Evolutionary conservation across 2,329 filamentous ascomycete species (phyloP), one percentile per base, ranked within the genome.

Genomic region (Neoscytalidium dimidiatum): DNA sequence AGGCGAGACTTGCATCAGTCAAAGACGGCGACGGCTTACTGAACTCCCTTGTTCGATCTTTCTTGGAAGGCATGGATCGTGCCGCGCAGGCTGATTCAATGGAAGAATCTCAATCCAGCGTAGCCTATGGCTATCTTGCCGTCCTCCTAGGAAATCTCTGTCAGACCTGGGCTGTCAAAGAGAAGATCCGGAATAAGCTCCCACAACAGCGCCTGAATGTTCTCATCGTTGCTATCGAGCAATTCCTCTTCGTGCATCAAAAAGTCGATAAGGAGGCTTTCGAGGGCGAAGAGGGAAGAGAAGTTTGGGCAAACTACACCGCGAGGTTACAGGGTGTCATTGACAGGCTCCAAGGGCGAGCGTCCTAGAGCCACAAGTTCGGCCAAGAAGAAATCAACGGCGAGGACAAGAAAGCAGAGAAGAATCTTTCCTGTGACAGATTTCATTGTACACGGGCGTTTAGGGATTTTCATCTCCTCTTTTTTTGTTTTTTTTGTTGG

Each of bases 61-160:
- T 93, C 76, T 79, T 89, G n/a, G 83, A 87, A 46, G 88, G 90
- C 67, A 85, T 88, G 69, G 83, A 87, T 67, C 84, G 83, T 53
- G 87, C 88, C 52, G 84, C 85, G 38, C 63, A 85, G 82, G 84
- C 83, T 64, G 76, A 83, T 67, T 85, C 83, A 5, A 78, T 85
- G 65, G 78, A 92, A 72, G 92, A 94, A 73, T 89, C 89, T 28
- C 88, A 91, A 66, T 84, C 90, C 58, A 92, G 94, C 69, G 92
- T 98, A 29, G 89, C 91, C 1, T 88, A 94, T 74, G 94, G 92
- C 17, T 97, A 97, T 74, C 83, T 97, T 26, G 89, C 92, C 0
- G 89, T 97, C 14, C 82, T 97, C 5, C 83, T 98, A 2, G 92
- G 92, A 19, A 95, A 93, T 69, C 80, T 97, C 26, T 93, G 88